These are phyloP conservation scores for Flaveria trinervia DNA, from an alignment of 129 eudicot species.

Conservation along the genomic window DNA sequence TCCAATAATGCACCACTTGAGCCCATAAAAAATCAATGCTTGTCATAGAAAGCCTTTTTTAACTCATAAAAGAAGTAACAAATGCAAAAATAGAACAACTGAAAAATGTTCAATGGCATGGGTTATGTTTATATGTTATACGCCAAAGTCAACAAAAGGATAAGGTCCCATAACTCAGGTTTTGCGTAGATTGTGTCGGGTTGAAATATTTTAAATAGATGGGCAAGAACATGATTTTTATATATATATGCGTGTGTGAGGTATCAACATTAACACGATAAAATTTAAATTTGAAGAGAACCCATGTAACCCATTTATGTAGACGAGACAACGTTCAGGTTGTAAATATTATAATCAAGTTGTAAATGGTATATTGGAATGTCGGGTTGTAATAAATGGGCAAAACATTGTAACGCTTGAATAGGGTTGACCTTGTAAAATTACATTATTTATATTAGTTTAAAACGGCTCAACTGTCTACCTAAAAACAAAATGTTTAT, in stretches of 20 bases:
- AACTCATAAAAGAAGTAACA: not conserved
- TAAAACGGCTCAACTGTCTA: not conserved
- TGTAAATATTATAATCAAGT: too few species aligned
- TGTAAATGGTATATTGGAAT: not conserved
- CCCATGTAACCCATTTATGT: not conserved
- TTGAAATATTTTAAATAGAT: not conserved
- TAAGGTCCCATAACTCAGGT: not conserved
- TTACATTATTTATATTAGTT: too few species aligned
- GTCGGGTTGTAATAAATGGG: not conserved
- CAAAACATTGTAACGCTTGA: not conserved
- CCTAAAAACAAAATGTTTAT: not conserved
- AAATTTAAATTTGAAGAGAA: not conserved
- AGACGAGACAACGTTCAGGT: not conserved
- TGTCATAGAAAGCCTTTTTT: not conserved
- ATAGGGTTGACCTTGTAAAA: not conserved
- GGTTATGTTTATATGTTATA: not conserved
- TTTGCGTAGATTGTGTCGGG: not conserved
- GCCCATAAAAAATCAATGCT: slow-evolving; percentile 16
- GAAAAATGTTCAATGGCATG: slow-evolving; percentile 5
- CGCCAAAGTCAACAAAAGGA: slow-evolving; percentile 8
- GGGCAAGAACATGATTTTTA: too few species aligned
- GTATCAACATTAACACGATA: not conserved
- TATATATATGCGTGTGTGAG: not conserved
- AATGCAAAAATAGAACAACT: not conserved
- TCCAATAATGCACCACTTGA: slow-evolving; percentile 8